Evolutionary conservation across 495 filamentous ascomycete genomes (phyloP).

Genomic region (Acidiella bohemica): DNA sequence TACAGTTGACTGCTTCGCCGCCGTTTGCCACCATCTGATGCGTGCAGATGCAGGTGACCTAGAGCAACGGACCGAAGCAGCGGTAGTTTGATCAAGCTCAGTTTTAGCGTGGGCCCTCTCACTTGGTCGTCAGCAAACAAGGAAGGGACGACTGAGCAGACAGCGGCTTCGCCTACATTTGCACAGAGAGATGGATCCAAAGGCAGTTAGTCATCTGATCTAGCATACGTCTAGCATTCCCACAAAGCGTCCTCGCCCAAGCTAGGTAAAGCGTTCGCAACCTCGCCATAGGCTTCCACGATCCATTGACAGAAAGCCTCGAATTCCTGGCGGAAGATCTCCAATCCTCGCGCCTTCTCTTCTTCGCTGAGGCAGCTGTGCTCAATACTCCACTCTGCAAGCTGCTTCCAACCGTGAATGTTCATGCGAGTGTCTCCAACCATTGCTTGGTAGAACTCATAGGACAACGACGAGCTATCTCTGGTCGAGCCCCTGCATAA

Average conservation of each 20-base stretch:
- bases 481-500: slow-evolving; percentile 10
- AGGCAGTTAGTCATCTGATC: not conserved
- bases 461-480: slow-evolving; percentile 26
- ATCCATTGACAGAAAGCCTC: slow-evolving; percentile 25
- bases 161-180: not conserved
- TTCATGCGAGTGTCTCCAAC: slow-evolving; percentile 28
- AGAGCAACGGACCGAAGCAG: no score
- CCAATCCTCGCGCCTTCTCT: slow-evolving; percentile 17
- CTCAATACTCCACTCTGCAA: slow-evolving; percentile 28
- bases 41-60: no score
- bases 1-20: no score
- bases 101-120: not conserved
- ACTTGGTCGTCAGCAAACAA: not conserved
- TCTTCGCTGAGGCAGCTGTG: slow-evolving; percentile 25
- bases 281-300: slow-evolving; percentile 16
- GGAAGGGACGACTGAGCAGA: not conserved
- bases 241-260: slow-evolving; percentile 1
- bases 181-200: no score
- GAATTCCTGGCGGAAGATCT: slow-evolving; percentile 23
- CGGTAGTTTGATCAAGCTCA: no score
- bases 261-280: slow-evolving; percentile 1
- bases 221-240: not conserved
- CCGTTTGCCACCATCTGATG: no score
- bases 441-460: slow-evolving; percentile 33
- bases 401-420: slow-evolving; percentile 30